Base-by-base conservation (phyloP, 192 early-diverging fungal genomes). In the Mortierella alpina region DNA sequence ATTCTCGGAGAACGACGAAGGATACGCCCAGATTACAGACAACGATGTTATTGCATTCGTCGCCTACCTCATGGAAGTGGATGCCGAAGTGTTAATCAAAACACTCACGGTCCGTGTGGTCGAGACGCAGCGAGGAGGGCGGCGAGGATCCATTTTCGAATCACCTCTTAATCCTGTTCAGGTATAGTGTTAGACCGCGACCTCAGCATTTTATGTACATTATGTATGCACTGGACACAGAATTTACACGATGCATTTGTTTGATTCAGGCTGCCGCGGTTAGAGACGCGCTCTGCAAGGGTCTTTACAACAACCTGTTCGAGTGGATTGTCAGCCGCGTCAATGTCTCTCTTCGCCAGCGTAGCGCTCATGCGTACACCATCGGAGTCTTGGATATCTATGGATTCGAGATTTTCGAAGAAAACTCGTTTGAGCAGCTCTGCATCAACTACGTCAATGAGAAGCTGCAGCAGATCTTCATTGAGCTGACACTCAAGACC, bases 391-490 rank as follows among this genome's bases (percentile, higher is more conserved):
- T 99, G 67, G 97, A 99, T 86, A 99, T 99, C 78, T 99, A 98
- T 70, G 98, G 98, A 39, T 99, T 99, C 69, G 97, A 99, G 88
- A 93, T 95, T 72, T 96, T 95, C 79, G 88, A 97, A 53, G 91
- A 95, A 57, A 99, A 99, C 87, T 95, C 93, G 60, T 99, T 98
- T 73, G 97, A 99, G 86, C 98, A 99, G 86, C 90, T 99, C 69
- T 99, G 96, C 83, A 99, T 99, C 88, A 99, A 98, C 85, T 99
- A 97, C 68, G 95, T 96, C 73, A 98, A 98, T 83, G 96, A 98
- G 73, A 95, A 94, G 76, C 86, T 98, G 61, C 98, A 99, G 77
- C 97, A 99, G 75, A 97, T 99, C 75, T 99, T 99, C 74, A 99
- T 99, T 65, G 96, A 99, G 85, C 84, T 99, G 58, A 99, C 98